These are phyloP conservation scores for Daldinia caldariorum DNA, from an alignment of 495 filamentous ascomycete species.

Conservation along the genomic window DNA sequence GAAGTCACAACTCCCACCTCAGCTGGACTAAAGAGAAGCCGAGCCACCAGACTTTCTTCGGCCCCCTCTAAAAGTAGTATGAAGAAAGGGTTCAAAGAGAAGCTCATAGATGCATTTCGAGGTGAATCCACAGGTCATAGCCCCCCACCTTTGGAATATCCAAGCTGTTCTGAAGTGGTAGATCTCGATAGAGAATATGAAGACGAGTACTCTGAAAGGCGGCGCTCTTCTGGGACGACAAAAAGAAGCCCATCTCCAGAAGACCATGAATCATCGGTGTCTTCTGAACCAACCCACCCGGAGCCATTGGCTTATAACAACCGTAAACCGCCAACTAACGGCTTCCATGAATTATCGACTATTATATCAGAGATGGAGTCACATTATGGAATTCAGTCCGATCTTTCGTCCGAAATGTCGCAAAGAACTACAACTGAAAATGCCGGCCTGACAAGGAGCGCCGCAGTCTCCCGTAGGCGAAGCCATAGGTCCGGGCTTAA, in stretches of 20 bases:
- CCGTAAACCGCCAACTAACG: slow-evolving; percentile 69
- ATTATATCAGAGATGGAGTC: slow-evolving; percentile 72
- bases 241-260: slow-evolving; percentile 46
- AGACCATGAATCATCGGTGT: slow-evolving; percentile 47
- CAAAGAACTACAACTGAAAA: slow-evolving; percentile 62
- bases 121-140: slow-evolving; percentile 61
- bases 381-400: slow-evolving; percentile 59
- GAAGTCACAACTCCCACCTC: slow-evolving; percentile 47
- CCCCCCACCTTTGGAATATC: slow-evolving; percentile 55
- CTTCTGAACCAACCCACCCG: slow-evolving; percentile 46
- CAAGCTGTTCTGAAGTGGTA: slow-evolving; percentile 50
- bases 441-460: slow-evolving; percentile 50
- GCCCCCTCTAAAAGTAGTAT: slow-evolving; percentile 52
- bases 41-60: slow-evolving; percentile 57
- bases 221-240: slow-evolving; percentile 40
- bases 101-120: slow-evolving; percentile 64
- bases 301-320: slow-evolving; percentile 50
- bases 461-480: slow-evolving; percentile 51
- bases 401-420: slow-evolving; percentile 56
- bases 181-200: slow-evolving; percentile 50
- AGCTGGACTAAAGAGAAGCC: slow-evolving; percentile 56
- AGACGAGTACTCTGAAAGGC: slow-evolving; percentile 45
- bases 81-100: slow-evolving; percentile 59
- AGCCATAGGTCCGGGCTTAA: slow-evolving; percentile 65
- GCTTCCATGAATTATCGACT: slow-evolving; percentile 75